These are phyloP conservation scores for Claviceps sorghi DNA, from an alignment of 2,329 filamentous ascomycete genomes.

Conservation along the genomic window DNA sequence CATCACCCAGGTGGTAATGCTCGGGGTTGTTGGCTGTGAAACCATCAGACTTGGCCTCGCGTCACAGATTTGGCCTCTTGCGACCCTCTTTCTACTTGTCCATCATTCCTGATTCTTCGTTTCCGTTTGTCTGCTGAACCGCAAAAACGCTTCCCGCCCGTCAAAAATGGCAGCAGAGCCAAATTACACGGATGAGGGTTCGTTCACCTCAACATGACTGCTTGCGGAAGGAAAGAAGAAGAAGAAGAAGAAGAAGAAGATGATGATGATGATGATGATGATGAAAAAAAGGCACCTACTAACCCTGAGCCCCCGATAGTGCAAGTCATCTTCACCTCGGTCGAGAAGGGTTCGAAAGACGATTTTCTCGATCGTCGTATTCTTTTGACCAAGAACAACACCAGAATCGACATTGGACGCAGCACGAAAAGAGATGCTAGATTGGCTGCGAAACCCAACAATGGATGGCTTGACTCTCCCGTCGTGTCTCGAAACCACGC, in stretches of 20 bases:
- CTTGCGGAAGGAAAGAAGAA: too few relatives aligned
- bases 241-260: too few relatives aligned
- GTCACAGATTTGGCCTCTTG: background rate
- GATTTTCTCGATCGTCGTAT: constrained; percentile 16
- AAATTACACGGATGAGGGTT: constrained; percentile 5
- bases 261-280: too few relatives aligned
- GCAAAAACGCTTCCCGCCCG: too few relatives aligned
- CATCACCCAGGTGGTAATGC: background rate
- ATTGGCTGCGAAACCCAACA: constrained; percentile 27
- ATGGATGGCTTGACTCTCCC: constrained; percentile 55
- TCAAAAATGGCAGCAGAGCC: constrained; percentile 3
- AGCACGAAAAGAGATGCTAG: constrained; percentile 26
- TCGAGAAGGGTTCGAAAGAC: constrained; percentile 10
- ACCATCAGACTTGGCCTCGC: background rate
- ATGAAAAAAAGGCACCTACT: background rate
- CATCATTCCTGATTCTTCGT: background rate
- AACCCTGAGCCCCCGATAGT: constrained; percentile 10
- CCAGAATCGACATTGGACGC: constrained; percentile 25
- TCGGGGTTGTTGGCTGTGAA: background rate
- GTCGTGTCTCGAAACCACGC: constrained; percentile 61
- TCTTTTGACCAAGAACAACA: constrained; percentile 17
- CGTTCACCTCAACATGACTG: background rate
- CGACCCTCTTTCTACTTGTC: too few relatives aligned
- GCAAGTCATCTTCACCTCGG: constrained; percentile 16
- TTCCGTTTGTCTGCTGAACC: background rate